phyloP scores from a whole-genome alignment of 345 rosid species.

The Mallotus nudiflorus region DNA sequence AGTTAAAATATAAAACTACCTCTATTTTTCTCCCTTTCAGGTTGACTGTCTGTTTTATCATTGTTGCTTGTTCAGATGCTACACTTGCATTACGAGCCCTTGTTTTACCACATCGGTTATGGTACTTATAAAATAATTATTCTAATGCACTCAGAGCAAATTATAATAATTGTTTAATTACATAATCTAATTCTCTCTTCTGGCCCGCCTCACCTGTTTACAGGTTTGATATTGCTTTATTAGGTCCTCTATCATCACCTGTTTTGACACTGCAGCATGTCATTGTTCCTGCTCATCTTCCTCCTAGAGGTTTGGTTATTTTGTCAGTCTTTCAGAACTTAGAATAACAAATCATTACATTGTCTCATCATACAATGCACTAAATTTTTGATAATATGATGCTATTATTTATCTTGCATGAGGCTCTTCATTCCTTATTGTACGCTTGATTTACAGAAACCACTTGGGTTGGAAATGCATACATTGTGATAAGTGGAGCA shows the following conservation, averaged over 20 bases:
- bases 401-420: neutral
- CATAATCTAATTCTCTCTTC: neutral
- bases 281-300: conserved; percentile 43
- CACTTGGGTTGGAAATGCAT: conserved; percentile 37
- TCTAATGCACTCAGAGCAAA: neutral
- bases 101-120: conserved; percentile 77
- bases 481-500: conserved; percentile 75
- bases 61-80: conserved; percentile 93
- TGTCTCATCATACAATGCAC: neutral
- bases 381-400: neutral
- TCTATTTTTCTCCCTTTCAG: conserved; percentile 44
- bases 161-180: neutral
- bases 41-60: conserved; percentile 75
- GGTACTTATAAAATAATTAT: conserved; percentile 46
- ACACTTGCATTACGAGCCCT: conserved; percentile 79
- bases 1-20: neutral
- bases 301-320: conserved; percentile 49
- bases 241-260: conserved; percentile 68
- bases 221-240: conserved; percentile 90
- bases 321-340: neutral
- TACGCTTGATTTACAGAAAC: conserved; percentile 44
- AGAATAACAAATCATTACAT: neutral
- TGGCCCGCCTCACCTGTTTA: conserved; percentile 10
- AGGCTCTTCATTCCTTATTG: conserved; percentile 9
- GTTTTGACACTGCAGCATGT: conserved; percentile 75